Evolutionary conservation across 1,284 basidiomycete genomes (phyloP).

Genomic region (Ceratobasidium sp.): DNA sequence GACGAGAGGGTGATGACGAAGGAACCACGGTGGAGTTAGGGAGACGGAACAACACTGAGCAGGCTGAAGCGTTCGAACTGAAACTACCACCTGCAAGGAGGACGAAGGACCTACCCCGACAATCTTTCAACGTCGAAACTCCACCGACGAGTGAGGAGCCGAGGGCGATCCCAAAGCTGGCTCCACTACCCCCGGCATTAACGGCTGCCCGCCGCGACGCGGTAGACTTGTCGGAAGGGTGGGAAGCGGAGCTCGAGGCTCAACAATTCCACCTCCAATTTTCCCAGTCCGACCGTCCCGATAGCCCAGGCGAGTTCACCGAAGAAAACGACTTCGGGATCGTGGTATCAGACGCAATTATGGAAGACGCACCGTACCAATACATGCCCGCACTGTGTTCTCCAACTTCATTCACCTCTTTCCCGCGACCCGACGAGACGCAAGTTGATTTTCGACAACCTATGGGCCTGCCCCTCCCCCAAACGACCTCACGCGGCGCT

Average conservation of each 20-base stretch:
- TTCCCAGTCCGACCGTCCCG: not conserved
- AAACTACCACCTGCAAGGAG: conserved; percentile 9
- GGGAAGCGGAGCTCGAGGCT: not conserved
- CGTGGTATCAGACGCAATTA: conserved; percentile 25
- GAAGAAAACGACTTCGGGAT: conserved; percentile 43
- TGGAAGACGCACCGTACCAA: conserved; percentile 19
- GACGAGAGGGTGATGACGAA: not conserved
- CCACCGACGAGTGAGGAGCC: not conserved
- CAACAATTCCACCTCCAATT: too few species aligned
- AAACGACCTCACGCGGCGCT: not conserved
- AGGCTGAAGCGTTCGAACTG: not conserved
- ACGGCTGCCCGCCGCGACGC: conserved; percentile 5
- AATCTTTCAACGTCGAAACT: not conserved
- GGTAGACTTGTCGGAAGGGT: not conserved
- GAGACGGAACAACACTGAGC: not conserved
- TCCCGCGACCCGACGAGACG: not conserved
- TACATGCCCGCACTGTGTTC: not conserved
- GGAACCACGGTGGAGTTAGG: not conserved
- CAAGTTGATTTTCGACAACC: too few species aligned
- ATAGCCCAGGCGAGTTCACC: conserved; percentile 8
- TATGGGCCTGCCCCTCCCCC: not conserved
- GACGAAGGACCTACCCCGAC: conserved; percentile 21
- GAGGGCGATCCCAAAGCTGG: not conserved
- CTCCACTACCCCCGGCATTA: not conserved
- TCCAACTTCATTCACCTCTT: not conserved